phyloP scores from a whole-genome alignment of 352 stramenopile species.

The Peronospora destructor region DNA sequence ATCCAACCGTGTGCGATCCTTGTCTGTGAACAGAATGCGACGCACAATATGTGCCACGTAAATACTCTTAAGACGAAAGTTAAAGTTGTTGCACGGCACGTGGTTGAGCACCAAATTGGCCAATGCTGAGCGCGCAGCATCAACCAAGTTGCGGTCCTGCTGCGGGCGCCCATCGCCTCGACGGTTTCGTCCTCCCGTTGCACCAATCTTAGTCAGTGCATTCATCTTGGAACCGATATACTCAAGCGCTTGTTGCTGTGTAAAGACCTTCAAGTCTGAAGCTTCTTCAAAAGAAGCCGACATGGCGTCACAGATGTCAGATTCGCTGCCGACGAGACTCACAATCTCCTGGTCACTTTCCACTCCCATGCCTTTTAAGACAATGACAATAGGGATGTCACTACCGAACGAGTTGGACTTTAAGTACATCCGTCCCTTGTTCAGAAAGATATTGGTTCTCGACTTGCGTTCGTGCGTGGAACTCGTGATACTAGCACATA shows the following conservation, averaged over 20 bases:
- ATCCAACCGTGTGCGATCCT: slow-evolving; percentile 88
- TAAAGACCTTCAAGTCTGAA: slow-evolving; percentile 92
- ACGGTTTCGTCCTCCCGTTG: slow-evolving; percentile 34
- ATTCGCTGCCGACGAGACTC: slow-evolving; percentile 91
- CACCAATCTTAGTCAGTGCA: slow-evolving; percentile 49
- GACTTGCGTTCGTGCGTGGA: slow-evolving; percentile 99
- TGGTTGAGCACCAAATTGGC: slow-evolving; percentile 98
- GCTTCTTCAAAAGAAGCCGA: slow-evolving; percentile 94
- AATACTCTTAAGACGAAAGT: slow-evolving; percentile 96
- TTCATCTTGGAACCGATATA: slow-evolving; percentile 97
- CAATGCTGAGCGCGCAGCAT: slow-evolving; percentile 96
- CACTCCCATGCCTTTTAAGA: slow-evolving; percentile 97
- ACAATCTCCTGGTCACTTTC: slow-evolving; percentile 98
- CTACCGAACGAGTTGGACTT: slow-evolving; percentile 98
- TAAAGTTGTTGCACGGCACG: slow-evolving; percentile 95
- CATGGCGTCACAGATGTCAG: slow-evolving; percentile 92
- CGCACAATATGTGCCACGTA: slow-evolving; percentile 97
- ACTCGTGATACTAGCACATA: slow-evolving; percentile 94
- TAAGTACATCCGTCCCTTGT: slow-evolving; percentile 95
- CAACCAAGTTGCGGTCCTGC: slow-evolving; percentile 67
- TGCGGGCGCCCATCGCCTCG: slow-evolving; percentile 27
- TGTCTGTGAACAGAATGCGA: slow-evolving; percentile 83
- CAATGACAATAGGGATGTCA: slow-evolving; percentile 95
- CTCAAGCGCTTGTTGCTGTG: slow-evolving; percentile 91
- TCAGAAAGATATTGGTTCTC: slow-evolving; percentile 95